Percentiles rank a stretch among this genome's conserved stretches.
Evolutionary conservation across 1,284 basidiomycete genomes (phyloP).

Genomic region (Stereum hirsutum): DNA sequence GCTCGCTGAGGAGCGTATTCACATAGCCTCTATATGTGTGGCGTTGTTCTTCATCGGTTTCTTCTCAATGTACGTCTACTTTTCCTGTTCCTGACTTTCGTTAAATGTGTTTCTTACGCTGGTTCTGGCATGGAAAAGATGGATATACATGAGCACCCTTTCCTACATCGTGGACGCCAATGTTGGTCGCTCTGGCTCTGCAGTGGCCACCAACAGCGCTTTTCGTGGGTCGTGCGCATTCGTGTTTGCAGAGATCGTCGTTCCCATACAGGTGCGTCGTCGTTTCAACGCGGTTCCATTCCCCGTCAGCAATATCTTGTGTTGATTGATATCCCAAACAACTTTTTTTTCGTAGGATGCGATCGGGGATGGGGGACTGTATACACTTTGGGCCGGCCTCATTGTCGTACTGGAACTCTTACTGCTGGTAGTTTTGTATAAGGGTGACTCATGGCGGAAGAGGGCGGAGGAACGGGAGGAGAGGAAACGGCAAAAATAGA

Average conservation of each 20-base stretch:
- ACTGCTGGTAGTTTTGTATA: conserved; percentile 40
- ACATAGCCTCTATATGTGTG: conserved; percentile 55
- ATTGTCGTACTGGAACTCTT: conserved; percentile 42
- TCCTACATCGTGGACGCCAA: conserved; percentile 77
- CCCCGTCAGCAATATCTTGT: no score
- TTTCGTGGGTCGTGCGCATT: conserved; percentile 68
- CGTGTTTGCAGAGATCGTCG: conserved; percentile 58
- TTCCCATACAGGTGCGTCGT: conserved; percentile 48
- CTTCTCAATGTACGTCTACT: conserved; percentile 48
- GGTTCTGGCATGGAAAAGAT: conserved; percentile 31
- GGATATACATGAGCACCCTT: conserved; percentile 63
- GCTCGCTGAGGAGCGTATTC: conserved; percentile 55
- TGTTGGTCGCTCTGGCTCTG: conserved; percentile 59
- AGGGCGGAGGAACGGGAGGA: conserved; percentile 20
- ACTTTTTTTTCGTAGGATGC: conserved; percentile 23
- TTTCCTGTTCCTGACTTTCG: no score
- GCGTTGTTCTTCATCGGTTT: conserved; percentile 63
- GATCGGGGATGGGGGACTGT: conserved; percentile 66
- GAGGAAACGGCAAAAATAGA: no score
- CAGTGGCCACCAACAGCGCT: conserved; percentile 62
- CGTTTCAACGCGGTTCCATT: no score
- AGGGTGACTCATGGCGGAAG: conserved; percentile 32
- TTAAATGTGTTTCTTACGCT: not conserved
- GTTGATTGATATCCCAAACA: not conserved
- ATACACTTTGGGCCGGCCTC: conserved; percentile 63